A percentile compares a stretch with the other conserved stretches of the same genome.
Conservation (phyloP, 768 basidiomycete species). For the Pleurotus djamor region DNA sequence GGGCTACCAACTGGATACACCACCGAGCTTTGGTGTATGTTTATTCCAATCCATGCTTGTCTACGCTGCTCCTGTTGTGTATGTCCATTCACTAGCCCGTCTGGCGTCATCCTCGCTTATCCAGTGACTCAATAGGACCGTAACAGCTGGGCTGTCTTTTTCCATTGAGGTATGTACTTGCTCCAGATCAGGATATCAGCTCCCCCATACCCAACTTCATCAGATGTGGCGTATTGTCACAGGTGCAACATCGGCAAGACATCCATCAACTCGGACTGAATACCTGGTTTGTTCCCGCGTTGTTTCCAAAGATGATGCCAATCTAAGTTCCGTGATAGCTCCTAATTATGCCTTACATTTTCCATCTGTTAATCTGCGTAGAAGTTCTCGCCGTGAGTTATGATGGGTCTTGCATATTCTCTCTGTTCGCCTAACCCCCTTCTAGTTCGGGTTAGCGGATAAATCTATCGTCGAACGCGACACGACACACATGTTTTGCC, state of each 20-base stretch:
- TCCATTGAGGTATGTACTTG: neutral
- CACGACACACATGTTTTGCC: neutral
- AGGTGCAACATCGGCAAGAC: neutral
- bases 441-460: neutral
- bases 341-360: neutral
- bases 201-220: neutral
- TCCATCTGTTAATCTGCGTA: neutral
- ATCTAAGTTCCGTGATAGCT: neutral
- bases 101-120: neutral
- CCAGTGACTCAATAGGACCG: neutral
- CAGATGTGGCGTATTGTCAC: constrained; percentile 2
- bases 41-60: neutral
- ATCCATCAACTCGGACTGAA: neutral
- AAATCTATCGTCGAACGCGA: neutral
- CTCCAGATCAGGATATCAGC: neutral
- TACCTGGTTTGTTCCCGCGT: neutral
- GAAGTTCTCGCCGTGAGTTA: neutral
- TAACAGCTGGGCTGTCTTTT: neutral
- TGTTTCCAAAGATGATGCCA: no score
- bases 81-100: neutral
- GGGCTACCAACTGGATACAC: no score
- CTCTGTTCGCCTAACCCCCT: neutral
- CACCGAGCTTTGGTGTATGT: no score
- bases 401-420: neutral
- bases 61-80: neutral